phyloP scores from a whole-genome alignment of 2,329 filamentous ascomycete genomes.

The Chrysosporium keratinophilum region DNA sequence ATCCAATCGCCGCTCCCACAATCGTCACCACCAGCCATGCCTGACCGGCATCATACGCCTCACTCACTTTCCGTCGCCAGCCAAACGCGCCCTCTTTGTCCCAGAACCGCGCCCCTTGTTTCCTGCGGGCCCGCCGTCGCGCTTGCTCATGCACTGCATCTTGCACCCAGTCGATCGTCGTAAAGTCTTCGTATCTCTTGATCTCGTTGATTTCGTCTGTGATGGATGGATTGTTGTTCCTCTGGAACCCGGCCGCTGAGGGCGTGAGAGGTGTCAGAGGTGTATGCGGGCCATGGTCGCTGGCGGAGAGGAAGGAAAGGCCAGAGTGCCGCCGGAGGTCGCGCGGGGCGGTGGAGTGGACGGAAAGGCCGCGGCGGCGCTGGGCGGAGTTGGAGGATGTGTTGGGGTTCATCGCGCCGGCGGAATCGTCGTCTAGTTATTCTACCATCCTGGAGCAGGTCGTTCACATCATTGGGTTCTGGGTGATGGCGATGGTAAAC shows the following conservation, averaged over 20 bases:
- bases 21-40: constrained; percentile 96
- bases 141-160: constrained; percentile 86
- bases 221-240: constrained; percentile 53
- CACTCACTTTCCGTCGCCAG: constrained; percentile 71
- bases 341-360: constrained; percentile 12
- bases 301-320: constrained; percentile 43
- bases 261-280: constrained; percentile 35
- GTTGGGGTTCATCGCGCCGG: constrained; percentile 34
- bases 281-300: constrained; percentile 49
- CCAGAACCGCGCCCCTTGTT: constrained; percentile 61
- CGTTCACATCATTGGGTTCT: not conserved
- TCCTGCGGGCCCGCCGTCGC: constrained; percentile 64
- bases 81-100: constrained; percentile 57
- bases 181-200: constrained; percentile 98
- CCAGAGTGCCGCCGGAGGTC: constrained; percentile 39
- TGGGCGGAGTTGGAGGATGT: constrained; percentile 26
- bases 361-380: constrained; percentile 22
- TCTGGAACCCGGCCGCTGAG: constrained; percentile 24
- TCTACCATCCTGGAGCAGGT: constrained; percentile 12
- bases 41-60: constrained; percentile 91
- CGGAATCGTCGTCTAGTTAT: constrained; percentile 5
- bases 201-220: constrained; percentile 96
- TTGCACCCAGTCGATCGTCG: constrained; percentile 94
- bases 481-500: not conserved
- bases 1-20: constrained; percentile 78